A percentile compares a stretch with the other conserved stretches of the same genome.
These are phyloP conservation scores for Kwoniella sp. DNA, from an alignment of 768 basidiomycete genomes.

Conservation along the genomic window DNA sequence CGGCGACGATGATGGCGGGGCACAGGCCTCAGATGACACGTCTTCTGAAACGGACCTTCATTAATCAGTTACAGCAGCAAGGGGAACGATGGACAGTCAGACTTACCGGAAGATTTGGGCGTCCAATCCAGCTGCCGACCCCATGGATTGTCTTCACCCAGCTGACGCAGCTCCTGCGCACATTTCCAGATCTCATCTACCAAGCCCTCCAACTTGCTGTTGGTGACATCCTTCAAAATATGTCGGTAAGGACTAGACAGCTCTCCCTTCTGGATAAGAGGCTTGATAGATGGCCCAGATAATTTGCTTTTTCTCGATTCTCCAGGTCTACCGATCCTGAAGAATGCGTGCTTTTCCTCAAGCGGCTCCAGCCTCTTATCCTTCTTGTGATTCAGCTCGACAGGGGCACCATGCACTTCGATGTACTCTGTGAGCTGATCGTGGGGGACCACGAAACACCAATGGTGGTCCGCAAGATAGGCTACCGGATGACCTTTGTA, in stretches of 20 bases:
- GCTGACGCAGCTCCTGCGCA: conserved; percentile 27
- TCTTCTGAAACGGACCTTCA: too few relatives aligned
- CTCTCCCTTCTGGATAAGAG: conserved; percentile 27
- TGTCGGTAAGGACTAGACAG: conserved; percentile 35
- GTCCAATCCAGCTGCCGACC: conserved; percentile 44
- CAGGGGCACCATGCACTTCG: conserved; percentile 34
- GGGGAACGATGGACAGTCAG: neutral
- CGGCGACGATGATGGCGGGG: neutral
- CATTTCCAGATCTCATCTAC: conserved; percentile 27
- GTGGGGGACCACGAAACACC: conserved; percentile 60
- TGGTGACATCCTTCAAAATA: conserved; percentile 18
- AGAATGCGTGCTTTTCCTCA: conserved; percentile 31
- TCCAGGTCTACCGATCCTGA: conserved; percentile 31
- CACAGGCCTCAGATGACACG: too few relatives aligned
- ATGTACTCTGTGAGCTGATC: conserved; percentile 19
- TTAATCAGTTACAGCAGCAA: neutral
- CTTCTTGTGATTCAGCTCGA: conserved; percentile 30
- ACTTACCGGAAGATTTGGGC: conserved; percentile 8
- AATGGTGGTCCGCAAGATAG: conserved; percentile 64
- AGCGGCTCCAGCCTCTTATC: conserved; percentile 28
- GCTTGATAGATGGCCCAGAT: conserved; percentile 33
- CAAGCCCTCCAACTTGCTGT: conserved; percentile 9
- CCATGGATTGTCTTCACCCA: conserved; percentile 30
- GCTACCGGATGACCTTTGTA: conserved; percentile 67
- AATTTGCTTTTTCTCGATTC: conserved; percentile 34